Percentiles rank a stretch among this genome's conserved stretches.
phyloP scores from a whole-genome alignment of 129 eudicot species.

The Centaurea solstitialis region DNA sequence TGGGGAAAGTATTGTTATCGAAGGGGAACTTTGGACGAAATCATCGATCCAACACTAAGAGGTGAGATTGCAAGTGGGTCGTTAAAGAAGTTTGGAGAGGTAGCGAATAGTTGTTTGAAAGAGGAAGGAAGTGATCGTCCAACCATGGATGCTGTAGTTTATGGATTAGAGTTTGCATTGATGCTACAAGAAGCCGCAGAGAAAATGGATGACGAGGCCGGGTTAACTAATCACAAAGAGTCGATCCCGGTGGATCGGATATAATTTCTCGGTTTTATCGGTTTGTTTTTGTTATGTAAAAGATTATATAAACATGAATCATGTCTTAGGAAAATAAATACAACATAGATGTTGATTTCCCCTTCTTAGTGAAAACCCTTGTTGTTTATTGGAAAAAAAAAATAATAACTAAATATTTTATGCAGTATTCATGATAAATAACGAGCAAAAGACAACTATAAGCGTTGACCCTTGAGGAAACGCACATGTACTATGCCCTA shows the following conservation, averaged over 20 bases:
- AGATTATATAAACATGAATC: no score
- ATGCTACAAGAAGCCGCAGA: not conserved
- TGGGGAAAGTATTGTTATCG: slow-evolving; percentile 34
- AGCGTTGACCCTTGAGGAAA: not conserved
- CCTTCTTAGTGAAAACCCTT: slow-evolving; percentile 42
- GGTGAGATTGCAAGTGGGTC: slow-evolving; percentile 43
- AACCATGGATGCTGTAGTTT: slow-evolving; percentile 55
- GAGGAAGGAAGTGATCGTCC: slow-evolving; percentile 55
- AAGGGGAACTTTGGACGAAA: no score
- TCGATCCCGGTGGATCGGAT: no score
- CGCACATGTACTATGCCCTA: not conserved
- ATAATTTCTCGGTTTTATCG: no score
- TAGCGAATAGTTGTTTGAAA: slow-evolving; percentile 46
- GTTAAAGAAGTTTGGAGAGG: slow-evolving; percentile 45
- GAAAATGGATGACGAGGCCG: not conserved
- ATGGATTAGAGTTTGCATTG: slow-evolving; percentile 44
- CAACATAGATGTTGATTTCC: no score
- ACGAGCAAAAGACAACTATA: not conserved
- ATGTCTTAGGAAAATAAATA: no score
- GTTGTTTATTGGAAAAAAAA: slow-evolving; percentile 26
- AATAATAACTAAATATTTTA: no score
- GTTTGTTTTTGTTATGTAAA: no score
- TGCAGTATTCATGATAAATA: no score
- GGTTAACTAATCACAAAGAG: no score
- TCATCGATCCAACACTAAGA: slow-evolving; percentile 45